Base-by-base conservation (phyloP, 2,329 filamentous ascomycete species). In the Periconia sp. region DNA sequence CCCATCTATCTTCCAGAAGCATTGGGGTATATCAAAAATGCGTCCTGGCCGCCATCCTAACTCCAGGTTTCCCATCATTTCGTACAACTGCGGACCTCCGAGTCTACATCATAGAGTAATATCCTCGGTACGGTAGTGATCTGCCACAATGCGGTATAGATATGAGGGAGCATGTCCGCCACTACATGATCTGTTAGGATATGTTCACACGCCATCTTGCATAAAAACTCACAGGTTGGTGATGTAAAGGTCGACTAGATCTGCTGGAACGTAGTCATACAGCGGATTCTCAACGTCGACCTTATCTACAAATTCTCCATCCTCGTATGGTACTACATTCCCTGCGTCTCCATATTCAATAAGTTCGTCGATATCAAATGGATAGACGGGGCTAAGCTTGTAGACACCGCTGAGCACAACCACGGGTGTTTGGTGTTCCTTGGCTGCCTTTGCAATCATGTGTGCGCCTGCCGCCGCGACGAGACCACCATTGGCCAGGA, bases 381-480 rank as follows among this genome's bases (percentile, higher is more conserved):
- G 88, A 60, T 91, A 92, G 46, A 95, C 85, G 0, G 94, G 92
- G 56, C 89, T 95, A 41, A 99, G 82, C 72, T 95, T 95, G 77
- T 96, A 97, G 15, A 97, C 86, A 22, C 91, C 92, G 38, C 87
- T 88, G 30, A 99, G 82, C 3, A 95, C 89, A 17, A 97, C 85
- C 13, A 99, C 92, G 0, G 91, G 88, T 17, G 87, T 89, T 53
- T 86, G 84, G 60, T 92, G 87, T 54, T 87, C 85, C 64, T 87
- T 87, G 11, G 94, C 94, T 6, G 92, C 91, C 49, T 87, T 85
- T 4, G 92, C 90, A 53, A 97, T 88, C 28, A 88, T 84, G 15
- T 84, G 84, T 8, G 89, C 88, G n/a, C 94, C 94, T 4, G 88
- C 85, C 28, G 91, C 87, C 13, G 90, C 88, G 19, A 97, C 80